A percentile compares a stretch with the other conserved stretches of the same genome.
Conservation (phyloP, 768 basidiomycete species). For the Candolleomyces eurysporus region DNA sequence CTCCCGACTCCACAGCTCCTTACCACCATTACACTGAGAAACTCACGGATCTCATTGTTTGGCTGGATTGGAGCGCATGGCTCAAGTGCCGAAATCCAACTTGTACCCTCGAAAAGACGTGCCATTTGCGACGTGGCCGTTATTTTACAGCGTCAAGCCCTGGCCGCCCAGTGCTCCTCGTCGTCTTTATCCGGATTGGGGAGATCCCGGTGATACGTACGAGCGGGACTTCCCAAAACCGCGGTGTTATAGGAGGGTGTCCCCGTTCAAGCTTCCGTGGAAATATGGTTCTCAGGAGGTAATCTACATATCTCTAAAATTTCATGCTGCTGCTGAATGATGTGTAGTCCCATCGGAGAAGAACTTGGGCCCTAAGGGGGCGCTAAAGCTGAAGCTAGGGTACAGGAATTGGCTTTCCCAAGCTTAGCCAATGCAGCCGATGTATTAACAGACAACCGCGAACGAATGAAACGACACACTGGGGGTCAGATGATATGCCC, state of each 20-base stretch:
- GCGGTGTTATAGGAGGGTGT: not conserved
- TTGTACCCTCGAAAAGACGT: constrained; percentile 27
- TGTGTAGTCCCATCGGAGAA: too few relatives aligned
- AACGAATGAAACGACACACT: too few relatives aligned
- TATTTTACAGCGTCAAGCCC: constrained; percentile 17
- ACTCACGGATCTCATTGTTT: constrained; percentile 33
- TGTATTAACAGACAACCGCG: too few relatives aligned
- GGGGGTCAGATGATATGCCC: too few relatives aligned
- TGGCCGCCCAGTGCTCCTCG: not conserved
- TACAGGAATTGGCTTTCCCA: too few relatives aligned
- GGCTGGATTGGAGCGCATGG: constrained; percentile 55
- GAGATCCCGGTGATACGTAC: not conserved
- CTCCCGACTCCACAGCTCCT: not conserved
- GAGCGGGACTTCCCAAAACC: not conserved
- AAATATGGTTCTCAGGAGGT: too few relatives aligned
- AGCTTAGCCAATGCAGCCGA: too few relatives aligned
- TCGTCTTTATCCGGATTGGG: not conserved
- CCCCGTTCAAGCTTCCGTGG: not conserved
- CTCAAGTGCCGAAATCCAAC: constrained; percentile 30
- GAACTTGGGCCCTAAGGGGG: too few relatives aligned
- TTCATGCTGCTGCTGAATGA: too few relatives aligned
- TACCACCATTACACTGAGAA: not conserved
- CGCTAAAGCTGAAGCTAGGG: too few relatives aligned
- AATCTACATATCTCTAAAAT: too few relatives aligned
- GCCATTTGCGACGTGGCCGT: constrained; percentile 45